These are phyloP conservation scores for Pontederia crassipes DNA, from an alignment of 176 grass and related monocot genomes.

Conservation along the genomic window DNA sequence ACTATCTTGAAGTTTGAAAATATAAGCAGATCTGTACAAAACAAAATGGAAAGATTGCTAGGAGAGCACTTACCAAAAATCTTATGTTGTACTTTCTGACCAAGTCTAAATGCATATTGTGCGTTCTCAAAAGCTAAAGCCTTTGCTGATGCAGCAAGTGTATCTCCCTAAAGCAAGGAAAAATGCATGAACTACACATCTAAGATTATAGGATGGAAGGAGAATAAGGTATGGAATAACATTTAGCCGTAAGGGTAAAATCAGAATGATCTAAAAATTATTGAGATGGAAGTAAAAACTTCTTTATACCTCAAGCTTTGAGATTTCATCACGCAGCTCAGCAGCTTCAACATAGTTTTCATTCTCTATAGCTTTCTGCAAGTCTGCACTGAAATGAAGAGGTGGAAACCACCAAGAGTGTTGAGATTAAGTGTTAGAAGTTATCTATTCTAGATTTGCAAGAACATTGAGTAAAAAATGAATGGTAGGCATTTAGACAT, in stretches of 20 bases:
- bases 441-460: background rate
- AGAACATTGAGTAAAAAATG: background rate
- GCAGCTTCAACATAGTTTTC: constrained; percentile 91
- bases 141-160: constrained; percentile 81
- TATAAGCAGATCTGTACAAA: no score
- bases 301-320: constrained; percentile 78
- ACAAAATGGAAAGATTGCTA: constrained; percentile 4
- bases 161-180: constrained; percentile 49
- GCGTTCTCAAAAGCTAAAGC: constrained; percentile 66
- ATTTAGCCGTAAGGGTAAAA: no score
- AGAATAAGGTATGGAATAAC: constrained; percentile 13
- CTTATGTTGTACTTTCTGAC: constrained; percentile 76
- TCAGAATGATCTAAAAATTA: no score
- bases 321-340: constrained; percentile 60
- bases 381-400: constrained; percentile 66
- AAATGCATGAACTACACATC: background rate
- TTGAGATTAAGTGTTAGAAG: background rate
- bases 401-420: constrained; percentile 17
- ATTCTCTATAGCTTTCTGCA: constrained; percentile 79
- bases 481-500: no score
- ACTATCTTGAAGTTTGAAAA: no score
- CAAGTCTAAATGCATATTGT: constrained; percentile 88
- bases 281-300: background rate
- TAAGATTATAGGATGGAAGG: background rate
- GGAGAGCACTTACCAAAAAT: constrained; percentile 63